Base-by-base conservation (phyloP, 176 grass and related monocot genomes). In the Juncus inflexus region DNA sequence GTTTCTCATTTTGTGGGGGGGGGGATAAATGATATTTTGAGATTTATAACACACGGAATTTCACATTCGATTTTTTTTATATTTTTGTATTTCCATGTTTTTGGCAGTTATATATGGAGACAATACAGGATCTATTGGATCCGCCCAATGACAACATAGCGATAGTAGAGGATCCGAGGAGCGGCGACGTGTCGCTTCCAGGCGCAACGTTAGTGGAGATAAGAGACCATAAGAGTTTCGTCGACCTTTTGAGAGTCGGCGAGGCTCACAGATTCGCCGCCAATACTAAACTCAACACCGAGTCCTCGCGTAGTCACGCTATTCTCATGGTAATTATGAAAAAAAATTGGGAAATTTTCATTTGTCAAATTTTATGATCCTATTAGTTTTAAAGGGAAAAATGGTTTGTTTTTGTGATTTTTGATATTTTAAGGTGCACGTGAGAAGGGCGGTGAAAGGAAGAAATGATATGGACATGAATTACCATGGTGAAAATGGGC, bases 101-200 rank as follows among this genome's bases (percentile, higher is more conserved):
- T 28, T 28, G 19, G 50, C 75, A 99, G 95, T 67, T 99, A 50
- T 99, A 99, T 76, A 99, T 99, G 95, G 95, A 99, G 83, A 99
- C 87, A 74, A 94, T 99, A 68, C 95, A 99, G 69, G 95, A 99
- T 47, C 95, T 99, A 53, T 83, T 99, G 74, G 83, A 94, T 83
- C 95, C 95, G 77, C 75, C 79, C 67, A 99, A 99, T 86, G 95
- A 99, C 73, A 99, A 99, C 75, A 99, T 99, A 73, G 86, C 89
- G 12, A 99, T 99, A 66, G 89, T 90, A 71, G 95, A 99, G 84
- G 95, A 99, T 70, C 89, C 95, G 72, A 99, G 79, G 62, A 94
- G 80, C 4, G 95, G 95, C 47, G 95, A 99, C 80, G 89, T 99
- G 79, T 94, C 95, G 55, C 57, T 99, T 40, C 95, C 95, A 73